Evolutionary conservation across 345 rosid genomes (phyloP).

Genomic region (Camelina hispida): DNA sequence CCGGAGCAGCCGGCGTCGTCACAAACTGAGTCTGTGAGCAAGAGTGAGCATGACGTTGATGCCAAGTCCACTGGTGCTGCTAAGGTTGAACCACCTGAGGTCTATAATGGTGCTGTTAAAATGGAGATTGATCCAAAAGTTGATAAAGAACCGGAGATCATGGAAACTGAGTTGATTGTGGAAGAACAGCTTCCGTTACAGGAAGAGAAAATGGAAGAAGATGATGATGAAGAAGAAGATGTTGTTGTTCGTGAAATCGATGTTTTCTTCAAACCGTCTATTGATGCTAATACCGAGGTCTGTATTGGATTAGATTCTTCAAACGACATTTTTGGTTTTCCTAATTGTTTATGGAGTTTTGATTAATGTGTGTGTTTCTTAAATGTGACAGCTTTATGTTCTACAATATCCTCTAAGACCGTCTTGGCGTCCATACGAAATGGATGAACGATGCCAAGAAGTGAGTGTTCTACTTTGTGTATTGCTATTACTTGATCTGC

Average conservation of each 20-base stretch:
- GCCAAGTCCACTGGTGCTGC: slow-evolving; percentile 33
- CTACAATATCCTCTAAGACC: slow-evolving; percentile 87
- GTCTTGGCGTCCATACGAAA: slow-evolving; percentile 86
- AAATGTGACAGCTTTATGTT: slow-evolving; percentile 71
- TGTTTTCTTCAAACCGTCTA: slow-evolving; percentile 69
- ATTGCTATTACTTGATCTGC: background rate
- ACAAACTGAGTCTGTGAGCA: slow-evolving; percentile 30
- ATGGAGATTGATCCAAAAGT: slow-evolving; percentile 59
- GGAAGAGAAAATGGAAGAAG: slow-evolving; percentile 45
- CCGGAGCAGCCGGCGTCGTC: slow-evolving; percentile 21
- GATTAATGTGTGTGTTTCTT: background rate
- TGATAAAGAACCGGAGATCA: slow-evolving; percentile 38
- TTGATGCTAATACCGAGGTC: slow-evolving; percentile 60
- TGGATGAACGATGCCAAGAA: slow-evolving; percentile 84
- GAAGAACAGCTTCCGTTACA: slow-evolving; percentile 41
- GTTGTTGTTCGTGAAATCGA: slow-evolving; percentile 86
- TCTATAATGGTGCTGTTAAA: slow-evolving; percentile 48
- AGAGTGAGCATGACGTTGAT: slow-evolving; percentile 48
- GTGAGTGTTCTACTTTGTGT: slow-evolving; percentile 40
- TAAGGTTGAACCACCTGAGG: slow-evolving; percentile 45
- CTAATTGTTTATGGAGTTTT: background rate
- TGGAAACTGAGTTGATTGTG: slow-evolving; percentile 46
- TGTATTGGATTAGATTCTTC: background rate
- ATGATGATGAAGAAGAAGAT: slow-evolving; percentile 49
- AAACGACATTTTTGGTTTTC: background rate